A percentile compares a stretch with the other conserved stretches of the same genome.
phyloP scores from a whole-genome alignment of 306 rosid genomes.

The Trichosanthes truncata region DNA sequence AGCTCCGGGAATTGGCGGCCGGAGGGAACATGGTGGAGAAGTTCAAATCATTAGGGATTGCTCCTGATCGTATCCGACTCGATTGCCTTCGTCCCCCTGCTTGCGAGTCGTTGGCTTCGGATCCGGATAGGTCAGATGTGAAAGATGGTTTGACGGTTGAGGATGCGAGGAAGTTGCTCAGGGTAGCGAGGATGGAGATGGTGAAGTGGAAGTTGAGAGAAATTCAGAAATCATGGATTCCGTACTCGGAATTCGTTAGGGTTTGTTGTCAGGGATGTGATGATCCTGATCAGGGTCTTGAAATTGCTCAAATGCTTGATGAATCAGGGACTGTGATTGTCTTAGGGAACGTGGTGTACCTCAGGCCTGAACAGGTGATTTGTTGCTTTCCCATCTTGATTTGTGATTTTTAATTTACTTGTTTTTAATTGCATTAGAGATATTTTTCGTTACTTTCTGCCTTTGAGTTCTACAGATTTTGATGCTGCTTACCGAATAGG shows the following conservation, averaged over 20 bases:
- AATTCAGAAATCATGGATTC: slow-evolving; percentile 30
- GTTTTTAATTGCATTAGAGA: background rate
- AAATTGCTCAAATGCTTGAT: slow-evolving; percentile 54
- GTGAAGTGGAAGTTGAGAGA: slow-evolving; percentile 55
- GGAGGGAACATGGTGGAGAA: slow-evolving; percentile 33
- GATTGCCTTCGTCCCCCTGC: slow-evolving; percentile 38
- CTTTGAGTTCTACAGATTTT: slow-evolving; percentile 6
- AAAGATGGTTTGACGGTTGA: slow-evolving; percentile 19
- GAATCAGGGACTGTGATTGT: slow-evolving; percentile 67
- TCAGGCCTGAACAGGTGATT: slow-evolving; percentile 80
- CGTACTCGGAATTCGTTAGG: slow-evolving; percentile 47
- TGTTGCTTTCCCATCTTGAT: background rate
- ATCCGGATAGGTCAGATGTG: background rate
- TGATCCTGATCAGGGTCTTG: slow-evolving; percentile 40
- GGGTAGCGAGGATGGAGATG: slow-evolving; percentile 48
- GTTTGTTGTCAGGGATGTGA: slow-evolving; percentile 50
- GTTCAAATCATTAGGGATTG: slow-evolving; percentile 41
- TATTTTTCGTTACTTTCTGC: background rate
- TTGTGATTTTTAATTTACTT: background rate
- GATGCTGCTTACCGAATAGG: slow-evolving; percentile 10
- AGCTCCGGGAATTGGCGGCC: slow-evolving; percentile 17
- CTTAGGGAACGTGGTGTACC: slow-evolving; percentile 58
- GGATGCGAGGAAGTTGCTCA: slow-evolving; percentile 54
- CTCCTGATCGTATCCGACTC: slow-evolving; percentile 36
- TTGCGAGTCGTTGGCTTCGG: background rate